Evolutionary conservation across 2,329 filamentous ascomycete genomes (phyloP).

Genomic region (Paracoccidioides brasiliensis): DNA sequence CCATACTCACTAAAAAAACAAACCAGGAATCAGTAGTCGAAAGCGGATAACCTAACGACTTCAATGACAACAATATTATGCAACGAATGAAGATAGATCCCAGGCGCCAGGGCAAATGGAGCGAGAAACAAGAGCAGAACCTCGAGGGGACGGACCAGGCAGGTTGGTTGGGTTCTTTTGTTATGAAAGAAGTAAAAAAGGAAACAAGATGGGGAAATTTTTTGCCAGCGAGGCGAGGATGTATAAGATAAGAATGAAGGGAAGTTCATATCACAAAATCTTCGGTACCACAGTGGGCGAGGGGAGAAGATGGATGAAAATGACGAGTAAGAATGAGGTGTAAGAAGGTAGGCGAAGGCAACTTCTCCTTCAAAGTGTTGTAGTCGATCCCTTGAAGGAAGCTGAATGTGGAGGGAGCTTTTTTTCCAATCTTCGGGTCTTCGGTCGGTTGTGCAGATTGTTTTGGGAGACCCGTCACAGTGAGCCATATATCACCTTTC

Average conservation of each 20-base stretch:
- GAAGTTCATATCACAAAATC: background rate
- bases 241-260: background rate
- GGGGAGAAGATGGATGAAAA: background rate
- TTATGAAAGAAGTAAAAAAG: background rate
- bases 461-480: too few species aligned
- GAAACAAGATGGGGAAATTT: background rate
- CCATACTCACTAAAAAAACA: background rate
- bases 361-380: background rate
- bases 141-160: background rate
- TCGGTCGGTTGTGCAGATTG: background rate
- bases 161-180: background rate
- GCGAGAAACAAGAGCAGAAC: background rate
- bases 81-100: background rate
- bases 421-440: background rate
- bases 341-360: background rate
- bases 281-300: background rate
- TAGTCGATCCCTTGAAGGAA: background rate
- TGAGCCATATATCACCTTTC: background rate
- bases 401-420: background rate
- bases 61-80: background rate
- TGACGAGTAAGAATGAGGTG: background rate
- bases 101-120: background rate
- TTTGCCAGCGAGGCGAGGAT: conserved; percentile 1
- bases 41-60: background rate
- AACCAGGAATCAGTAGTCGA: background rate